Percentiles rank a stretch among this genome's conserved stretches.
Evolutionary conservation across 345 rosid genomes (phyloP).

Genomic region (Rhodamnia rubescens): DNA sequence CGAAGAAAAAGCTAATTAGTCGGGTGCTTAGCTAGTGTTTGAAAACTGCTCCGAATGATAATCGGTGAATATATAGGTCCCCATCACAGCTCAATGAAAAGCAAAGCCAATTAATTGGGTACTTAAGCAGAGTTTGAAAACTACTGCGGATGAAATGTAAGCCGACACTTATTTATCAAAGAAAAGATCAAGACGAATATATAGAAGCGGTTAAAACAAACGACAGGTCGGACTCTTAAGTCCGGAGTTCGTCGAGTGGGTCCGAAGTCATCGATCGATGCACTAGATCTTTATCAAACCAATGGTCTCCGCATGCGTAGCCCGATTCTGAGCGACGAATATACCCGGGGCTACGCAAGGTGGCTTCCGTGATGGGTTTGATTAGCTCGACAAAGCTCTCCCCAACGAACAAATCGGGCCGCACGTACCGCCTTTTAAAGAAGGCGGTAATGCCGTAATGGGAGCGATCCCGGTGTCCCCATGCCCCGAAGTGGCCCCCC

Average conservation of each 20-base stretch:
- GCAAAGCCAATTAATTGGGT: background rate
- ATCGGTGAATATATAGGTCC: background rate
- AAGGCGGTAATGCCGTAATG: background rate
- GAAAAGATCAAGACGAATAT: background rate
- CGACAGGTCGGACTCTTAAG: background rate
- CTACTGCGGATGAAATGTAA: background rate
- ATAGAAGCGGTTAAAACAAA: too few relatives aligned
- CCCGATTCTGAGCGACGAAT: background rate
- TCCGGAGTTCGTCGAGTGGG: too few relatives aligned
- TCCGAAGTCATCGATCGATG: background rate
- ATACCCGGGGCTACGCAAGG: background rate
- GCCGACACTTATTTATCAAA: too few relatives aligned
- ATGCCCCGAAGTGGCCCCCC: too few relatives aligned
- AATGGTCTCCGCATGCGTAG: background rate
- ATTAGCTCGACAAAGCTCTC: background rate
- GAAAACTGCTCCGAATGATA: background rate
- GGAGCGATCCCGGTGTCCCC: background rate
- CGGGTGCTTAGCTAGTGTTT: background rate
- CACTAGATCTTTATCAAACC: rapidly evolving
- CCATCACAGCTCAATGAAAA: background rate
- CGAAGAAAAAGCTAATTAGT: background rate
- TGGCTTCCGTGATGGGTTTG: background rate
- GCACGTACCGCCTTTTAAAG: background rate
- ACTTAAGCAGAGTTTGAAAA: background rate
- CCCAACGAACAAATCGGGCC: background rate